phyloP scores from a whole-genome alignment of 345 rosid species.

The Euphorbia lathyris region DNA sequence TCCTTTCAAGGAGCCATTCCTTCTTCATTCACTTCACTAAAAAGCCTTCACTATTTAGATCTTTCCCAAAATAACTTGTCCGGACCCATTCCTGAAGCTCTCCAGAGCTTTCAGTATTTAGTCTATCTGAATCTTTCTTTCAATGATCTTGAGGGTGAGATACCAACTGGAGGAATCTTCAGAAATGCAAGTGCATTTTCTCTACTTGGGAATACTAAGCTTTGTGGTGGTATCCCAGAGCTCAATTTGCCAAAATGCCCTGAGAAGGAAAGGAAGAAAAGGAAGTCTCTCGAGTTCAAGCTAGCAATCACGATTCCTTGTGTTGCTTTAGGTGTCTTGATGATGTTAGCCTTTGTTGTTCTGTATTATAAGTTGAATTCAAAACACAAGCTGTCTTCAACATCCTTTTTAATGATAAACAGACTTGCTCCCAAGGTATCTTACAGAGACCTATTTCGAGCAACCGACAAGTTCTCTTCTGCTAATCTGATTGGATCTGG shows the following conservation, averaged over 20 bases:
- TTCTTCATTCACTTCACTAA: constrained; percentile 21
- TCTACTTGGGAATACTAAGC: constrained; percentile 25
- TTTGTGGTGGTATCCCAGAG: constrained; percentile 35
- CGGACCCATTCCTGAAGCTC: constrained; percentile 21
- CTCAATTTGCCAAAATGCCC: constrained; percentile 18
- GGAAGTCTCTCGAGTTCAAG: not conserved
- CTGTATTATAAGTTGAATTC: not conserved
- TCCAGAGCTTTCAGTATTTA: constrained; percentile 3
- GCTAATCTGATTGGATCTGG: constrained; percentile 10
- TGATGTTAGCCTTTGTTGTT: constrained; percentile 7
- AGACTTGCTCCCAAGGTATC: not conserved
- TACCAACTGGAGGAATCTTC: constrained; percentile 38
- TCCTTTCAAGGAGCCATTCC: constrained; percentile 36
- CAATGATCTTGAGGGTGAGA: constrained; percentile 42
- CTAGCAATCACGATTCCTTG: not conserved
- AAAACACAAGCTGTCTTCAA: not conserved
- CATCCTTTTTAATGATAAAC: not conserved
- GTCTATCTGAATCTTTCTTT: constrained; percentile 30
- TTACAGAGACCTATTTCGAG: not conserved
- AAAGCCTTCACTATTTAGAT: constrained; percentile 29
- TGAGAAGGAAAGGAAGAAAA: not conserved
- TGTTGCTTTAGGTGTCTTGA: not conserved
- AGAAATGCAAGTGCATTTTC: constrained; percentile 28
- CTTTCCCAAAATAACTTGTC: constrained; percentile 41
- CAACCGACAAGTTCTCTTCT: not conserved